Conservation (phyloP, 2,329 filamentous ascomycete species). For the Myriangium duriaei region DNA sequence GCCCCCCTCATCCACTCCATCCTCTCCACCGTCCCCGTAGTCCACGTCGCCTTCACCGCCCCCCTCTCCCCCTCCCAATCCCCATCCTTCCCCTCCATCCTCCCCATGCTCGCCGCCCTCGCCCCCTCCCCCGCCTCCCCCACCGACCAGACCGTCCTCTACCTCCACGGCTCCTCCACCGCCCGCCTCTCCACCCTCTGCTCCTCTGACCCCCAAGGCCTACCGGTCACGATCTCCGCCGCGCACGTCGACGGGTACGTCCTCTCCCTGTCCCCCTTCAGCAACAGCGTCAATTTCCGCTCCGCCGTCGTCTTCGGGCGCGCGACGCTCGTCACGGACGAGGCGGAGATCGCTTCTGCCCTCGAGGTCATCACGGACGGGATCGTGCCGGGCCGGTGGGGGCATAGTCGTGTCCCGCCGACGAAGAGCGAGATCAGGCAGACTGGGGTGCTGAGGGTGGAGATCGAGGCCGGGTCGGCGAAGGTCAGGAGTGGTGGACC, state of each 20-base stretch:
- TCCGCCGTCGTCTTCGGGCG: constrained; percentile 67
- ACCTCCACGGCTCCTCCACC: constrained; percentile 76
- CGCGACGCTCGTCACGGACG: constrained; percentile 52
- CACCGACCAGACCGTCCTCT: constrained; percentile 55
- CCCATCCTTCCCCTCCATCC: constrained; percentile 55
- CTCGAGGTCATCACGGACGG: constrained; percentile 68
- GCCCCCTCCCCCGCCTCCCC: constrained; percentile 53
- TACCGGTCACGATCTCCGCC: constrained; percentile 61
- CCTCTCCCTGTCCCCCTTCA: constrained; percentile 65
- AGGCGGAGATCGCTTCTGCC: constrained; percentile 61
- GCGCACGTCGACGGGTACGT: constrained; percentile 70
- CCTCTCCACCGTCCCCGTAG: constrained; percentile 59
- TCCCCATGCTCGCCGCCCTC: constrained; percentile 81
- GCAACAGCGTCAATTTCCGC: constrained; percentile 79
- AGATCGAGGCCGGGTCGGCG: constrained; percentile 57
- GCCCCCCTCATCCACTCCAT: constrained; percentile 61
- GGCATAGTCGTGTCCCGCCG: constrained; percentile 55
- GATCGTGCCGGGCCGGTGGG: constrained; percentile 58
- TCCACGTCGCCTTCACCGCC: constrained; percentile 68
- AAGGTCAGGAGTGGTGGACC: constrained; percentile 60
- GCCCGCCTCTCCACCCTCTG: constrained; percentile 62
- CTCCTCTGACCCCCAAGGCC: constrained; percentile 29
- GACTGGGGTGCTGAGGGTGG: constrained; percentile 60
- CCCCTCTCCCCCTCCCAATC: constrained; percentile 30
- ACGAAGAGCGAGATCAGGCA: constrained; percentile 60